A percentile compares a stretch with the other conserved stretches of the same genome.
Evolutionary conservation across 441 rosid genomes (phyloP).

Genomic region (Erodium moschatum): DNA sequence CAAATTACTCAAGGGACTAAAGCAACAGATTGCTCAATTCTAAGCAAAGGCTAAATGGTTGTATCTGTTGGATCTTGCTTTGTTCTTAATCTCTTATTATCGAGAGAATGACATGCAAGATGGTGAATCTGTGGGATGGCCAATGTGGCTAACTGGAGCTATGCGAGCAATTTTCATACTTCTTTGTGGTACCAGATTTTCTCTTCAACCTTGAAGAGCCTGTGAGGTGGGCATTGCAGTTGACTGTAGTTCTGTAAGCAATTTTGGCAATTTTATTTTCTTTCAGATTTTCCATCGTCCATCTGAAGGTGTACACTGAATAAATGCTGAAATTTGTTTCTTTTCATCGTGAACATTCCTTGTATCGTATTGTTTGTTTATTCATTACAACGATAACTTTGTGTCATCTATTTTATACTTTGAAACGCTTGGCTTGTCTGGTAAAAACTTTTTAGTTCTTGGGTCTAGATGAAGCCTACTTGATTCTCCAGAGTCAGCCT

Average conservation of each 20-base stretch:
- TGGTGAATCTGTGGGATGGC: conserved; percentile 9
- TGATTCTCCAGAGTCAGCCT: neutral
- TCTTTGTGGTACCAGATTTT: neutral
- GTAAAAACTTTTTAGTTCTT: neutral
- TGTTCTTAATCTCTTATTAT: conserved; percentile 2
- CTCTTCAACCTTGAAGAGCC: neutral
- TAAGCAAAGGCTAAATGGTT: conserved; percentile 22
- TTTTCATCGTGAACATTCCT: conserved; percentile 1
- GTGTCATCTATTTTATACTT: neutral
- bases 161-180: conserved; percentile 13
- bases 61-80: conserved; percentile 5
- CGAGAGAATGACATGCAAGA: conserved; percentile 11
- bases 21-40: conserved; percentile 49
- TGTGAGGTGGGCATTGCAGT: neutral
- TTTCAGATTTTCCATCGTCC: neutral
- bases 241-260: neutral
- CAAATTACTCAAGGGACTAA: conserved; percentile 44
- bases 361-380: neutral
- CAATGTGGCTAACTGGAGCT: neutral
- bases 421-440: neutral
- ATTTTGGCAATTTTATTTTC: conserved; percentile 15
- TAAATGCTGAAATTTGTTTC: neutral
- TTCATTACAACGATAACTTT: neutral
- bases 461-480: neutral
- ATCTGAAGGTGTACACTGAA: conserved; percentile 12